Percentiles rank a stretch among this genome's conserved stretches.
Evolutionary conservation across 768 basidiomycete genomes (phyloP).

Genomic region (Suillus luteus): DNA sequence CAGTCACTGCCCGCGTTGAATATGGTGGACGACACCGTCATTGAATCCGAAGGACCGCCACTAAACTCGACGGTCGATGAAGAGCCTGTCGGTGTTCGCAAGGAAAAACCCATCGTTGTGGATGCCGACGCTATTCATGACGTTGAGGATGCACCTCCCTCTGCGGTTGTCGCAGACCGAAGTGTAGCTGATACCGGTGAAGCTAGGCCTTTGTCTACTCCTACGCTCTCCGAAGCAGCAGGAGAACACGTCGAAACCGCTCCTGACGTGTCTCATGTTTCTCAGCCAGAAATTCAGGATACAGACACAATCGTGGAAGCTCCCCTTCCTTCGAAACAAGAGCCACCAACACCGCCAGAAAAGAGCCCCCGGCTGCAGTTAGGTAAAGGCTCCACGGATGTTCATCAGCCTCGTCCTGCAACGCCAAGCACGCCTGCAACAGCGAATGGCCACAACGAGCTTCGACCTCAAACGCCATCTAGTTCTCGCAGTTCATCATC

Average conservation of each 20-base stretch:
- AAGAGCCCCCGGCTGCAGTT: conserved; percentile 3
- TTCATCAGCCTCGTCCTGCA: conserved; percentile 6
- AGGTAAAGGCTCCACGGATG: conserved; percentile 11
- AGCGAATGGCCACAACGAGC: conserved; percentile 21
- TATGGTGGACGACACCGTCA: conserved; percentile 18
- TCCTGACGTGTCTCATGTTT: background rate
- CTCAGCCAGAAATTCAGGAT: conserved; percentile 1
- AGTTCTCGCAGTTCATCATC: conserved; percentile 14
- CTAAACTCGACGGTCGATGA: conserved; percentile 19
- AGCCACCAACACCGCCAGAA: conserved; percentile 16
- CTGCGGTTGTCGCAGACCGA: background rate
- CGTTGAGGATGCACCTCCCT: conserved; percentile 5
- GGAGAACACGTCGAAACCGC: background rate
- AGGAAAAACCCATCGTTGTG: conserved; percentile 16
- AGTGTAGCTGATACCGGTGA: background rate
- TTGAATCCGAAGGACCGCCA: conserved; percentile 24
- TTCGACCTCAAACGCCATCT: conserved; percentile 24
- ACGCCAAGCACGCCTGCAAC: conserved; percentile 12
- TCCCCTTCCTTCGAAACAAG: conserved; percentile 3
- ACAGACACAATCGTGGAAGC: background rate
- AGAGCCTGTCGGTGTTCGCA: conserved; percentile 11
- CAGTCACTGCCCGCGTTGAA: background rate
- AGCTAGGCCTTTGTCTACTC: background rate
- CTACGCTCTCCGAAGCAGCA: background rate
- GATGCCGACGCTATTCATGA: conserved; percentile 4